Evolutionary conservation across 2,329 filamentous ascomycete species (phyloP).

Genomic region (Hirsutella rhossiliensis): DNA sequence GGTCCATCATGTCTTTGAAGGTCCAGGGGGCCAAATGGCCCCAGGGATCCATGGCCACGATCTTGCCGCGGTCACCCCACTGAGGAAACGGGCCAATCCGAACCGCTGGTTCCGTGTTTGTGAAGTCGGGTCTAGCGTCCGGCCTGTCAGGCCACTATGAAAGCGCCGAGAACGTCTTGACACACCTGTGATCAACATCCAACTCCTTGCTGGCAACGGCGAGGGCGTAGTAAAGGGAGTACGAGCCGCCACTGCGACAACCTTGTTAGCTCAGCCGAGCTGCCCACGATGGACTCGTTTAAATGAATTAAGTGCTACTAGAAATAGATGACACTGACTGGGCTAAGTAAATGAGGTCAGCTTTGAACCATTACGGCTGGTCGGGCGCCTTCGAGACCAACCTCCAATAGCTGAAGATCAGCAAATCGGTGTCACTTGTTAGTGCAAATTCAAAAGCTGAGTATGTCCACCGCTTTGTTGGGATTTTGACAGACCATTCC

Average conservation of each 20-base stretch:
- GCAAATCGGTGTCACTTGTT: constrained; percentile 4
- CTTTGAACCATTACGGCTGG: background rate
- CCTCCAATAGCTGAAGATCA: constrained; percentile 40
- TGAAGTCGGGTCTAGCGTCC: constrained; percentile 40
- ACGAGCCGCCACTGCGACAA: constrained; percentile 61
- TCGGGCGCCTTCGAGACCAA: constrained; percentile 17
- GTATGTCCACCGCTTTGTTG: background rate
- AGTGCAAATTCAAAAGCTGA: background rate
- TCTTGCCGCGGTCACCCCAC: constrained; percentile 86
- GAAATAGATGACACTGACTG: constrained; percentile 21
- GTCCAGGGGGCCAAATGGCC: constrained; percentile 80
- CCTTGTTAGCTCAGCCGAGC: background rate
- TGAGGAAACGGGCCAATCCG: constrained; percentile 79
- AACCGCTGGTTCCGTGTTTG: constrained; percentile 80
- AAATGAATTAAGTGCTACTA: too few relatives aligned
- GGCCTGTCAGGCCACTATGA: background rate
- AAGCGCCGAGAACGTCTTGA: background rate
- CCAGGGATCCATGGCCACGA: constrained; percentile 93
- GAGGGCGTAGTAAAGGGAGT: constrained; percentile 90
- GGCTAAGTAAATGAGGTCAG: constrained; percentile 13
- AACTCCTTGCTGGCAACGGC: constrained; percentile 88
- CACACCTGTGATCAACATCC: constrained; percentile 60
- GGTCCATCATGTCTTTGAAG: constrained; percentile 66
- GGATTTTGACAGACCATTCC: constrained; percentile 52
- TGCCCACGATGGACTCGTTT: too few relatives aligned